These are phyloP conservation scores for Thamnidium elegans DNA, from an alignment of 192 early-diverging fungal genomes.

Conservation along the genomic window DNA sequence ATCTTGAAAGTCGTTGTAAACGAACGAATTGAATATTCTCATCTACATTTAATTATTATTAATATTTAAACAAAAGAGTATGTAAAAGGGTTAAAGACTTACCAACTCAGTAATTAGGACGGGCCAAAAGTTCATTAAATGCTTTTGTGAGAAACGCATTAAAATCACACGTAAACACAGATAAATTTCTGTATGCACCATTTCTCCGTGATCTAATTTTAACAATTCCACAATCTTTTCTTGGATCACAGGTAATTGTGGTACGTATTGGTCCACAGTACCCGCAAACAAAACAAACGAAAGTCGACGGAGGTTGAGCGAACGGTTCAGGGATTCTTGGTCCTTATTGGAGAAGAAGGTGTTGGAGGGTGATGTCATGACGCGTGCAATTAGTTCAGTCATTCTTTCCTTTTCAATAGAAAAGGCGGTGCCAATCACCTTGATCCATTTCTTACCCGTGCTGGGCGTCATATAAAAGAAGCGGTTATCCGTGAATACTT, in stretches of 20 bases:
- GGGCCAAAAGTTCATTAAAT: conserved; percentile 90
- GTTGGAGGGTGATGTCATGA: conserved; percentile 67
- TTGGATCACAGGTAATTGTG: conserved; percentile 75
- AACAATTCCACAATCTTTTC: conserved; percentile 88
- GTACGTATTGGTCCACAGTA: conserved; percentile 70
- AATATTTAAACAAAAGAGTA: no score
- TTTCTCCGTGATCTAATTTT: conserved; percentile 63
- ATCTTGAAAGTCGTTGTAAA: conserved; percentile 46
- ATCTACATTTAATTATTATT: conserved; percentile 44
- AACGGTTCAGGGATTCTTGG: conserved; percentile 68
- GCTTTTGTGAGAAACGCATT: conserved; percentile 74
- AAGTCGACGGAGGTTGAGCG: conserved; percentile 69
- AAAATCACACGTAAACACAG: conserved; percentile 79
- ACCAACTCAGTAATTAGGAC: conserved; percentile 86
- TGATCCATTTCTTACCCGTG: conserved; percentile 60
- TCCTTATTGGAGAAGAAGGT: conserved; percentile 82
- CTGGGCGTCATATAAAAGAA: conserved; percentile 66
- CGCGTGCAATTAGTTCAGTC: conserved; percentile 64
- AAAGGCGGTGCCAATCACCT: conserved; percentile 68
- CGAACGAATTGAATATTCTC: conserved; percentile 59
- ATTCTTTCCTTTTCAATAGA: conserved; percentile 76
- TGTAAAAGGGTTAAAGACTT: no score
- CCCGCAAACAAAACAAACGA: conserved; percentile 79
- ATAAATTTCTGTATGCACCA: conserved; percentile 82
- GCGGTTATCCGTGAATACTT: conserved; percentile 65